These are phyloP conservation scores for Physaria fendleri DNA, from an alignment of 345 rosid species.

Conservation along the genomic window DNA sequence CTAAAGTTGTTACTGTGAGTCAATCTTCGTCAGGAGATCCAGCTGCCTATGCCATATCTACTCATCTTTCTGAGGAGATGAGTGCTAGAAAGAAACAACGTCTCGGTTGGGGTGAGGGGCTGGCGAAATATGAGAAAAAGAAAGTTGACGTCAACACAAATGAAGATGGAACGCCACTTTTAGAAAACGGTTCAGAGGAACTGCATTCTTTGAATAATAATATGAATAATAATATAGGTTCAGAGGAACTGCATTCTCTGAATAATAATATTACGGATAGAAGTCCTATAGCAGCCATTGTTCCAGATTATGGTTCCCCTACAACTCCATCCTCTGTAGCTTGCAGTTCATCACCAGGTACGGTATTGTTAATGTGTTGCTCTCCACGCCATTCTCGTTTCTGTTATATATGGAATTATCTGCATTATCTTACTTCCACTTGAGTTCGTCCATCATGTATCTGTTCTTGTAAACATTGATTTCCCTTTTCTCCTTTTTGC, in stretches of 20 bases:
- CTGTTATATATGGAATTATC: constrained; percentile 11
- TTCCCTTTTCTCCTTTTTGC: neutral
- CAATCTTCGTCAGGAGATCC: constrained; percentile 67
- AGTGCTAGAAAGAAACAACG: constrained; percentile 81
- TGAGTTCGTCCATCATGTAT: constrained; percentile 4
- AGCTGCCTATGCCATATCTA: constrained; percentile 45
- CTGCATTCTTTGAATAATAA: too few relatives aligned
- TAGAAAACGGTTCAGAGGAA: constrained; percentile 23
- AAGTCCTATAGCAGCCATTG: constrained; percentile 50
- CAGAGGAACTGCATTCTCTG: constrained; percentile 41
- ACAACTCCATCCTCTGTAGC: constrained; percentile 94
- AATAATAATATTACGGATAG: constrained; percentile 46
- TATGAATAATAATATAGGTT: too few relatives aligned
- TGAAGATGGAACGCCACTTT: constrained; percentile 38
- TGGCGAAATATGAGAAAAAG: constrained; percentile 92
- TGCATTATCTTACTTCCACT: neutral
- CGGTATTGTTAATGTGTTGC: neutral
- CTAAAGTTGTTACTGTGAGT: constrained; percentile 38
- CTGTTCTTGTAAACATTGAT: constrained; percentile 6
- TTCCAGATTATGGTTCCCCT: constrained; percentile 71
- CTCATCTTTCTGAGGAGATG: constrained; percentile 47
- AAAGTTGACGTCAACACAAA: constrained; percentile 54
- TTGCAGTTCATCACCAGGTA: constrained; percentile 88
- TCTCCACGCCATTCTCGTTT: neutral
- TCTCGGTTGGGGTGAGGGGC: constrained; percentile 96